These are phyloP conservation scores for Ogataea hybrid DNA, from an alignment of 1,139 yeast species.

Conservation along the genomic window DNA sequence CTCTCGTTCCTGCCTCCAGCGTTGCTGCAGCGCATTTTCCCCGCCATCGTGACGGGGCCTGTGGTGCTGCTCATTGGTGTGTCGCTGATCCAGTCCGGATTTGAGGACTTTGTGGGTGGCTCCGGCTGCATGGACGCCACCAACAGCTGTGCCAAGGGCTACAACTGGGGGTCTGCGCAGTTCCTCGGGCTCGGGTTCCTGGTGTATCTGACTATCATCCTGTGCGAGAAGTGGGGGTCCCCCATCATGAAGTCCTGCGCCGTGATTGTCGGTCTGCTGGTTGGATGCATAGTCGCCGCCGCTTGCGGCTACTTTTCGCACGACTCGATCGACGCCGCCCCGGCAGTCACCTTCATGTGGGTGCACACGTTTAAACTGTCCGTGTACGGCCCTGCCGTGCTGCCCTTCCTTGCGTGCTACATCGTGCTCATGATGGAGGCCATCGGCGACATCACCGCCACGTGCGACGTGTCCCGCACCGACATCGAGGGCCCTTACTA, in stretches of 20 bases:
- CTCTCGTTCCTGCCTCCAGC: constrained; percentile 76
- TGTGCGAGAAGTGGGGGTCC: constrained; percentile 86
- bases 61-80: constrained; percentile 83
- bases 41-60: constrained; percentile 90
- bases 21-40: constrained; percentile 68
- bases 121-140: constrained; percentile 57
- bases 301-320: constrained; percentile 79
- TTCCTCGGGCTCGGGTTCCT: constrained; percentile 84
- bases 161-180: constrained; percentile 81
- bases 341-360: constrained; percentile 86
- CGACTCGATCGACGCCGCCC: constrained; percentile 59
- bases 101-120: constrained; percentile 87
- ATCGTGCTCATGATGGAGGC: constrained; percentile 85
- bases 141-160: constrained; percentile 41
- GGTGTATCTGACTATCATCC: constrained; percentile 68
- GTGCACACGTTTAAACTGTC: constrained; percentile 73
- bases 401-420: constrained; percentile 81
- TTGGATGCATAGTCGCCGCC: constrained; percentile 90
- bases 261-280: constrained; percentile 75
- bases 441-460: constrained; percentile 90
- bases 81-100: constrained; percentile 63
- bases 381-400: constrained; percentile 78
- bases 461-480: constrained; percentile 82
- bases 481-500: constrained; percentile 78
- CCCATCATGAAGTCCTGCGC: constrained; percentile 95